phyloP scores from a whole-genome alignment of 768 basidiomycete genomes.

The Serendipita sp. region DNA sequence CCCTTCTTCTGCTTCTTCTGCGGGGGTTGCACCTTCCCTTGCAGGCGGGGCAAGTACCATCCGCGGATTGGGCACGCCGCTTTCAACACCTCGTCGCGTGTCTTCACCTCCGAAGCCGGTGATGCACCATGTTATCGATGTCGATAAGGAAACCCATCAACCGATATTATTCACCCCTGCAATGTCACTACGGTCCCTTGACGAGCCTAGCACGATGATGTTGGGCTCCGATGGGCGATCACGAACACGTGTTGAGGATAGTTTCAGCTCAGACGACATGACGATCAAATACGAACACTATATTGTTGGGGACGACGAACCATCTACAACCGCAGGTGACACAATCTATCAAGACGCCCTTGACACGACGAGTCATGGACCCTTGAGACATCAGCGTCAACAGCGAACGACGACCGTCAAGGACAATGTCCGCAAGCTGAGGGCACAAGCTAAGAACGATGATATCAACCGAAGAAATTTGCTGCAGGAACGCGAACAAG shows the following conservation, averaged over 20 bases:
- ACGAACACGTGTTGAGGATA: background rate
- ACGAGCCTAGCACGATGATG: background rate
- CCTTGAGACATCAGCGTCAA: too few species aligned
- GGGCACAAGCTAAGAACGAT: slow-evolving; percentile 1
- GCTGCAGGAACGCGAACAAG: slow-evolving; percentile 1
- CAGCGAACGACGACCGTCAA: background rate
- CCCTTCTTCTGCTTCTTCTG: background rate
- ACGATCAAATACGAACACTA: background rate
- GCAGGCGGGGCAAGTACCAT: background rate
- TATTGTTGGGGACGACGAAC: background rate
- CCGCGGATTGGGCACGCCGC: background rate
- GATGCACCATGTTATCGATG: background rate
- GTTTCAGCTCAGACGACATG: background rate
- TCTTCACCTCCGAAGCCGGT: background rate
- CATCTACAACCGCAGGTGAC: background rate
- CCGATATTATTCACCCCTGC: background rate
- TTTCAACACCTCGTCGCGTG: background rate
- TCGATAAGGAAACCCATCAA: background rate
- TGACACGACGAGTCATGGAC: background rate
- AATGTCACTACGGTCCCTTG: background rate
- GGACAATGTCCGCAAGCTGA: background rate
- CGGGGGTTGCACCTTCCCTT: too few species aligned
- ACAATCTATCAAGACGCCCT: background rate
- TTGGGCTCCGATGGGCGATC: background rate
- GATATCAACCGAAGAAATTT: background rate